Evolutionary conservation across 73 alveolate genomes (phyloP), one percentile per base, ranked within the genome.

Genomic region (Paramecium sonneborni): DNA sequence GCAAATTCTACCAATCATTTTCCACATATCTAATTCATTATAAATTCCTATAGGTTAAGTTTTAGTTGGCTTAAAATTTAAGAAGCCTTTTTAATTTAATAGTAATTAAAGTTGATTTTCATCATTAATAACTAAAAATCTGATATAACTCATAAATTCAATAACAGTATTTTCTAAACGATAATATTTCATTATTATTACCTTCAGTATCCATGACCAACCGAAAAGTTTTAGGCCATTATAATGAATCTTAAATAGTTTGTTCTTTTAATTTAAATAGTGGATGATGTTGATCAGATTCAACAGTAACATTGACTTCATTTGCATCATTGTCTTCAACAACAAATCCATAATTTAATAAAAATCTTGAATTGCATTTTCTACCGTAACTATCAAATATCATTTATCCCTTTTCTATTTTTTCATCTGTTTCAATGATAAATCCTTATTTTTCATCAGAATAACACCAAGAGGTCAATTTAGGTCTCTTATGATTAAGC

Each of bases 381-480:
- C 97, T 97, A 0, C 99, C 99, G 92, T 98, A 98, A 76, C 98
- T 92, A 95, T 98, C 99, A 69, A 93, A 96, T 35, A 98, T 98
- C 94, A 96, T 97, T 39, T 89, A 94, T 3, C 98, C 99, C 57
- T 93, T 58, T 41, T 90, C 88, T 85, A 98, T 96, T 89, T 97
- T 97, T 85, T 95, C 99, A 39, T 94, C 92, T 18, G 99, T 98
- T 85, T 98, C 98, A 43, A 98, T 95, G 3, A 97, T 92, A 86
- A 98, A 98, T 23, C 99, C 98, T 38, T 93, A 88, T 88, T 84
- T 91, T 11, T 92, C 96, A 70, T 98, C 98, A 86, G 94, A 96
- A 85, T 94, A 98, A 52, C 93, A 93, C 99, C 99, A 98, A 21
- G 98, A 94, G 1, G 99, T 98, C 82, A 96, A 96, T 86, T 98